phyloP scores from a whole-genome alignment of 805 yeast genomes.

The Naumovozyma dairenensis region DNA sequence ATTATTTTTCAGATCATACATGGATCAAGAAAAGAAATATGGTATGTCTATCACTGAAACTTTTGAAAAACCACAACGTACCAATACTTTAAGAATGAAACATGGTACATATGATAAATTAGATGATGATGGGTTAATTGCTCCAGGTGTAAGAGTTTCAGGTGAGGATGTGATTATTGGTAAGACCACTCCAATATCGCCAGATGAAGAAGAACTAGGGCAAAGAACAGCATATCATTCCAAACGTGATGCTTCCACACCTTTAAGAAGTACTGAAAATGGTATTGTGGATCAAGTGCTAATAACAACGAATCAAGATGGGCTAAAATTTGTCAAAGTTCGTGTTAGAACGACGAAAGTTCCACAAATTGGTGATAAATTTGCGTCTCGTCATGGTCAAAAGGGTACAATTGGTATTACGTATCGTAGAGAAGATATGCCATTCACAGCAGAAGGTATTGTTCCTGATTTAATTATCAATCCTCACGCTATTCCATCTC shows the following conservation, averaged over 20 bases:
- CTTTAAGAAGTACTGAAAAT: conserved; percentile 89
- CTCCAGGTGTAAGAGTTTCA: conserved; percentile 97
- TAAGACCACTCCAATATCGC: conserved; percentile 98
- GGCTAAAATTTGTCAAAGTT: conserved; percentile 92
- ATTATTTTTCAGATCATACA: conserved; percentile 89
- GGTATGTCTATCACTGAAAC: conserved; percentile 98
- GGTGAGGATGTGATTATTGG: conserved; percentile 99
- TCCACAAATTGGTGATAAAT: conserved; percentile 98
- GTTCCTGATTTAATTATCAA: conserved; percentile 96
- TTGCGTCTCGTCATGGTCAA: conserved; percentile 99
- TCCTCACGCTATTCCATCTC: conserved; percentile 99
- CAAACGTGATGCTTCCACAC: conserved; percentile 97
- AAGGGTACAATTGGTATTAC: conserved; percentile 99
- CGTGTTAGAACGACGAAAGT: conserved; percentile 98
- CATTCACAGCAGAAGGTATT: conserved; percentile 88
- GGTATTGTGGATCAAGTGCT: conserved; percentile 98
- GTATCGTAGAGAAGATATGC: conserved; percentile 98
- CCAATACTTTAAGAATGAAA: conserved; percentile 88
- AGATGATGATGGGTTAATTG: conserved; percentile 95
- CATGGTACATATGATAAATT: conserved; percentile 97
- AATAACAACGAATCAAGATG: conserved; percentile 95
- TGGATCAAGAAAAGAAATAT: conserved; percentile 97
- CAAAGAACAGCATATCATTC: conserved; percentile 98
- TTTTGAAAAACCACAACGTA: conserved; percentile 92
- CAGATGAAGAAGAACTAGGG: conserved; percentile 96